Evolutionary conservation across 768 basidiomycete genomes (phyloP), one percentile per base, ranked within the genome.

Genomic region (Suillus clintonianus): DNA sequence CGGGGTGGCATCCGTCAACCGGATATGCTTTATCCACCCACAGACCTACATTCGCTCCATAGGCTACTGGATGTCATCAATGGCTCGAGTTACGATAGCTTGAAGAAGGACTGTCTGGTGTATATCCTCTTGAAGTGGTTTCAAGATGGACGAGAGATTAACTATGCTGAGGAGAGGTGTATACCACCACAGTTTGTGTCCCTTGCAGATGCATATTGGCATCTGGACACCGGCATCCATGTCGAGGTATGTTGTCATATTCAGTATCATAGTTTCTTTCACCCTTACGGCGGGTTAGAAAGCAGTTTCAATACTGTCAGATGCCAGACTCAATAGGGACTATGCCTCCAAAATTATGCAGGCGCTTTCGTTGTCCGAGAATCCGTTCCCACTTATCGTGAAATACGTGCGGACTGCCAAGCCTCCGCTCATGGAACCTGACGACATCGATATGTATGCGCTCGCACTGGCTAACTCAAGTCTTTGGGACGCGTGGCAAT

Each of bases 121-220:
- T 95, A 92, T 76, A 94, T 88, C 71, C 77, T 95, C 65, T 80
- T 95, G 63, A 92, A 91, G 72, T 92, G 89, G 89, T 86, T 89
- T 64, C 80, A 84, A 69, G 90, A 92, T 71, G 83, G 84, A 6
- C 76, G 71, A 79, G 90, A 81, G 71, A 42, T 51, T 13, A 68
- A 66, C 43, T 91, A 79, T 76, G 78, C 71, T 60, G 79, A 74
- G 74, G 85, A 73, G n/a, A 77, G 83, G 34, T 86, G 83, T 68
- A 88, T 95, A 64, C 87, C 90, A 5, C 89, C 91, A 3, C 92
- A 93, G 68, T 94, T 93, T 69, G 80, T 83, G 8, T 78, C 82
- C 5, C 82, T 94, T 54, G 85, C 90, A n/a, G 89, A 92, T 77
- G 92, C 93, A 70, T 94, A 94, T 77, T 95, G 90, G 89, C 78